A percentile compares a stretch with the other conserved stretches of the same genome.
These are phyloP conservation scores for Pichia heedii DNA, from an alignment of 805 yeast species.

Conservation along the genomic window DNA sequence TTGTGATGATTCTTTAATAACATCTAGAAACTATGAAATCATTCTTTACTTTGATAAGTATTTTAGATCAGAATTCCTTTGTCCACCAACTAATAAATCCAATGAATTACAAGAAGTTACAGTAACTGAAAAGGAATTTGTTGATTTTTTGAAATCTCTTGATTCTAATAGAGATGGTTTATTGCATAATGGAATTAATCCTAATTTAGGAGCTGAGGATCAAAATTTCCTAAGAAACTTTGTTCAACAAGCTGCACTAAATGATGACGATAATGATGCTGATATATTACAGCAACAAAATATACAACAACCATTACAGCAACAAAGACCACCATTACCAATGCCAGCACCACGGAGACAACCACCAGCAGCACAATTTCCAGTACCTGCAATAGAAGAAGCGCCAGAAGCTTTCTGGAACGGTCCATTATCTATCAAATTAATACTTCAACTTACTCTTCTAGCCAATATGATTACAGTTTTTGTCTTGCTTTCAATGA, in stretches of 20 bases:
- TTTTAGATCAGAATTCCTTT: background rate
- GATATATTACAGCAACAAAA: no score
- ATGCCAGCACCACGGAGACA: background rate
- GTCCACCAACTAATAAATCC: background rate
- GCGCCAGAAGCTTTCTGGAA: constrained; percentile 8
- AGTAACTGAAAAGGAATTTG: background rate
- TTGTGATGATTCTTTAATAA: background rate
- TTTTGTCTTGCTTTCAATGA: constrained; percentile 16
- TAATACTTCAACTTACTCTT: constrained; percentile 15
- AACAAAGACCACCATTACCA: background rate
- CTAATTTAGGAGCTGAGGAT: no score
- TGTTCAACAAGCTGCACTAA: background rate
- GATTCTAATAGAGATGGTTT: no score
- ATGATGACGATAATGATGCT: background rate
- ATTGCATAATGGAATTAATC: no score
- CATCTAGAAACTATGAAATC: no score
- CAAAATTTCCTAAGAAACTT: no score
- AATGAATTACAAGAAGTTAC: background rate
- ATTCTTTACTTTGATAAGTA: background rate
- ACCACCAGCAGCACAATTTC: background rate
- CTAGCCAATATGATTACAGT: constrained; percentile 16
- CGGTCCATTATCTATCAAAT: constrained; percentile 10
- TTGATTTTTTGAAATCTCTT: no score
- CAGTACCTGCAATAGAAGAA: constrained; percentile 4
- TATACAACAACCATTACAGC: background rate